Percentiles rank a stretch among this genome's conserved stretches.
Evolutionary conservation across 2,329 filamentous ascomycete genomes (phyloP).

Genomic region (Talaromyces sp.): DNA sequence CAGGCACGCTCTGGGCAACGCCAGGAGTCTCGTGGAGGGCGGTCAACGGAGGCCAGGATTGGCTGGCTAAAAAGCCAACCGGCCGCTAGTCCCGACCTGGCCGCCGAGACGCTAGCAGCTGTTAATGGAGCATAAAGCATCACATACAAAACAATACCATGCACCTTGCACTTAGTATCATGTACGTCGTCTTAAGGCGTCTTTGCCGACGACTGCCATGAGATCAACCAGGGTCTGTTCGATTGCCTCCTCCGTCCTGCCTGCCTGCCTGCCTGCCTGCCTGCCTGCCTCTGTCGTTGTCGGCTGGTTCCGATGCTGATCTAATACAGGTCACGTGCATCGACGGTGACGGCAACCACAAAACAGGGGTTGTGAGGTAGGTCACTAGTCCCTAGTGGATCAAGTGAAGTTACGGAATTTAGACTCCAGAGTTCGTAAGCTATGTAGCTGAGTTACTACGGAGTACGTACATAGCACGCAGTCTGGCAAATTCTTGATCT

Average conservation of each 20-base stretch:
- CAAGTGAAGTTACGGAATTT: no score
- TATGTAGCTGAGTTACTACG: neutral
- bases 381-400: no score
- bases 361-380: neutral
- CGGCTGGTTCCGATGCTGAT: neutral
- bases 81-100: neutral
- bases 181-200: neutral
- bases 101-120: neutral
- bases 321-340: neutral
- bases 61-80: neutral
- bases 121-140: neutral
- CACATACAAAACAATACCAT: neutral
- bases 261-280: no score
- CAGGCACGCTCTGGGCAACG: neutral
- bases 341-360: neutral
- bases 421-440: no score
- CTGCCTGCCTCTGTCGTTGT: no score
- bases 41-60: neutral
- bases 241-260: no score
- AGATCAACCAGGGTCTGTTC: neutral
- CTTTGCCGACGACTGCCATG: neutral
- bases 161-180: neutral
- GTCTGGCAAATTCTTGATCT: neutral
- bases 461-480: no score
- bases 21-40: slow-evolving; percentile 9